Base-by-base conservation (phyloP, 192 early-diverging fungal species). In the Radiomyces spectabilis region DNA sequence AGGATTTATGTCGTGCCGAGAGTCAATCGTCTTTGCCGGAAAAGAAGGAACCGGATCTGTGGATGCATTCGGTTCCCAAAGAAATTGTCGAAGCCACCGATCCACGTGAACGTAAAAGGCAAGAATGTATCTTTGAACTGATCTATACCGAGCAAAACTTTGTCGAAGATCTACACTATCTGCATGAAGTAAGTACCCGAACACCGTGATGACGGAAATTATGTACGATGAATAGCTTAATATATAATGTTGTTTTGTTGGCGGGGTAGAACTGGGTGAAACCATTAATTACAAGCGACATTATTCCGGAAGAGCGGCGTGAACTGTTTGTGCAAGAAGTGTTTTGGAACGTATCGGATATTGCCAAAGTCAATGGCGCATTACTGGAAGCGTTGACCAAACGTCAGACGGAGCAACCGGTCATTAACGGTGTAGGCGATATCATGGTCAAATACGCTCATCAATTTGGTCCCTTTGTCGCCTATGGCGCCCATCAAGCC, bases 111-210 rank as follows among this genome's bases (percentile, higher is more conserved):
- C 78, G 86, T 44, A 88, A 92, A 57, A 77, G 94, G 0, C 95
- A 98, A 66, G 93, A 98, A 68, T 80, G 81, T 30, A 89, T 98
- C 57, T 95, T 84, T 62, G 95, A 98, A 71, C 61, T 96, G 45
- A 88, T 95, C 19, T 82, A 91, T 41, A 93, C 86, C 1, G 91
- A 98, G 57, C 76, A 82, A 41, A 85, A 95, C 61, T 98, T 92
- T 77, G 89, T 95, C 30, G 75, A 76, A 33, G 91, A 96, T 45
- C 69, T 98, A 37, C 82, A 83, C 41, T 79, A 88, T 26, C 61
- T 97, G 24, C 73, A 86, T 59, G 81, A 83, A 43, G 87, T 87
- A 72, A 37, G 66, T 57, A 18, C 2, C 1, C 5, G 18, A 46
- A 46, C 21, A 48, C 15, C 0, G 6, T 0, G 9, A 48, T 13